A percentile compares a stretch with the other conserved stretches of the same genome.
These are phyloP conservation scores for Neoarthrinium moseri DNA, from an alignment of 2,329 filamentous ascomycete genomes.

Conservation along the genomic window DNA sequence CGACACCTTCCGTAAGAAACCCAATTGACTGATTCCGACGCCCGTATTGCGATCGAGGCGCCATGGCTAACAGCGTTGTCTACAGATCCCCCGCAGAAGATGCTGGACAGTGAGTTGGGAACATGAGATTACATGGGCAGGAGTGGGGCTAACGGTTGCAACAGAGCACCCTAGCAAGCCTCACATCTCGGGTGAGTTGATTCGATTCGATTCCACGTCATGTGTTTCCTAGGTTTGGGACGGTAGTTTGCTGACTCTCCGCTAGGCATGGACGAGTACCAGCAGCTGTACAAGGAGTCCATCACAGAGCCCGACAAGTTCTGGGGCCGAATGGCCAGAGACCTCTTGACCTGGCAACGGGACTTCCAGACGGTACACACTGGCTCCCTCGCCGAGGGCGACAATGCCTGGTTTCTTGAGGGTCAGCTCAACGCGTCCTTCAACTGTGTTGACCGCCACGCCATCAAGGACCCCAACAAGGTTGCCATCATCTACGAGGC, in stretches of 20 bases:
- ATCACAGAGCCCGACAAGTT: slow-evolving; percentile 87
- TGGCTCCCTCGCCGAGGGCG: slow-evolving; percentile 75
- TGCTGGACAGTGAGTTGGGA: slow-evolving; percentile 62
- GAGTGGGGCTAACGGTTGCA: slow-evolving; percentile 5
- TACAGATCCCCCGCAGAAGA: slow-evolving; percentile 62
- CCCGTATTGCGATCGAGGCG: slow-evolving; percentile 5
- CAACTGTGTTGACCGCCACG: slow-evolving; percentile 96
- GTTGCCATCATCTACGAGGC: slow-evolving; percentile 98
- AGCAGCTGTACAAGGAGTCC: slow-evolving; percentile 74
- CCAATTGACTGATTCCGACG: too few relatives aligned
- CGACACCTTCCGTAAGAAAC: slow-evolving; percentile 65
- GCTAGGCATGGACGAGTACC: slow-evolving; percentile 64
- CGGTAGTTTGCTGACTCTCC: not conserved
- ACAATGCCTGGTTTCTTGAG: slow-evolving; percentile 93
- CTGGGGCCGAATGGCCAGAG: slow-evolving; percentile 83
- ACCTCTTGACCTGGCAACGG: slow-evolving; percentile 84
- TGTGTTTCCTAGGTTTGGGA: not conserved
- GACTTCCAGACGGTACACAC: slow-evolving; percentile 89
- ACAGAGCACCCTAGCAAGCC: slow-evolving; percentile 69
- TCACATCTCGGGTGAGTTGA: slow-evolving; percentile 59
- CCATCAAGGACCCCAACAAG: slow-evolving; percentile 89
- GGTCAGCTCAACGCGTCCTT: slow-evolving; percentile 92
- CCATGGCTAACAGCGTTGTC: slow-evolving; percentile 20
- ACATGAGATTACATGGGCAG: not conserved
- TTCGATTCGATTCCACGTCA: too few relatives aligned